Conservation (phyloP, 352 stramenopile genomes). For the Phytophthora lateralis region DNA sequence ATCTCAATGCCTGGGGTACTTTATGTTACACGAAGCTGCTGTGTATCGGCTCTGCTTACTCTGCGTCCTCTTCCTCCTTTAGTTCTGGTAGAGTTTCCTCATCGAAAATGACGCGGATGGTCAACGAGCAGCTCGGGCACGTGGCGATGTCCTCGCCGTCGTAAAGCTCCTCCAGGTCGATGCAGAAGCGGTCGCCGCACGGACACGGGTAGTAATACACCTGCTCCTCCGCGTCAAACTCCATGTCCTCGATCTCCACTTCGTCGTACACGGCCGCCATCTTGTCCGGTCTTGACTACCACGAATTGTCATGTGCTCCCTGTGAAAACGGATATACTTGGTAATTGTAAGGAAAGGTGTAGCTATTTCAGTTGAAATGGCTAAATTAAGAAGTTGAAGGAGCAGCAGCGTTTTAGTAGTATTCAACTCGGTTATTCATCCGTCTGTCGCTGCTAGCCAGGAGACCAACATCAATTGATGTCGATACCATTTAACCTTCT, state of each 20-base stretch:
- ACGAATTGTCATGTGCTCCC: conserved; percentile 22
- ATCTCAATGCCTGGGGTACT: background rate
- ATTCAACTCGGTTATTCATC: conserved; percentile 22
- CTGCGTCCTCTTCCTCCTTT: conserved; percentile 54
- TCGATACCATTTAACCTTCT: background rate
- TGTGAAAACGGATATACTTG: conserved; percentile 23
- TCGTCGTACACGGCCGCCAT: conserved; percentile 97
- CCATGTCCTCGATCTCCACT: conserved; percentile 98
- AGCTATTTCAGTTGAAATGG: conserved; percentile 15
- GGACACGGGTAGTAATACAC: conserved; percentile 98
- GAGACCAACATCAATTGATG: background rate
- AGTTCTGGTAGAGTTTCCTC: conserved; percentile 82
- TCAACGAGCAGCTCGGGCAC: conserved; percentile 96
- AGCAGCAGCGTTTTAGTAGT: conserved; percentile 7
- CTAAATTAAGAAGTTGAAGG: conserved; percentile 16
- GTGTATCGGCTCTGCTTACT: background rate
- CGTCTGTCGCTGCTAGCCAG: conserved; percentile 3
- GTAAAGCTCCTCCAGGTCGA: conserved; percentile 84
- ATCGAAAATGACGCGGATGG: conserved; percentile 96
- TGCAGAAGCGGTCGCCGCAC: conserved; percentile 95
- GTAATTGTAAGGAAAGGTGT: conserved; percentile 6
- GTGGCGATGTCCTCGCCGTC: conserved; percentile 98
- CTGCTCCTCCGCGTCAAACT: conserved; percentile 93
- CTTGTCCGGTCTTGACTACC: conserved; percentile 1
- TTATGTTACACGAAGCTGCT: background rate